Evolutionary conservation across 225 moss, liverwort and hornwort genomes (phyloP).

Genomic region (Asterella californica): DNA sequence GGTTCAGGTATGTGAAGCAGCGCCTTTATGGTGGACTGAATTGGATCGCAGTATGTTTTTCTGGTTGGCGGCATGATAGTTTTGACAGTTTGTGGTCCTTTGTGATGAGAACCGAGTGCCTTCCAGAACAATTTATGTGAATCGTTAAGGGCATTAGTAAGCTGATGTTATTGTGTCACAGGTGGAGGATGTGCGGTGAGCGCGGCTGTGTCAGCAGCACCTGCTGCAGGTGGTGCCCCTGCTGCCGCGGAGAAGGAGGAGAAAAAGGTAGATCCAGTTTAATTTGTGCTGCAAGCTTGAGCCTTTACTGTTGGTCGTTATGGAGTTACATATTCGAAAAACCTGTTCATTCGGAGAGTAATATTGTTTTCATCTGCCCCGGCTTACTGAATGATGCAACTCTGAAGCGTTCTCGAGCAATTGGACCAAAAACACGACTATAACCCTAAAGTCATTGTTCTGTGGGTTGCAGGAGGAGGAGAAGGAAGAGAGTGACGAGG

Average conservation of each 20-base stretch:
- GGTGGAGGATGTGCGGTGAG: conserved; percentile 61
- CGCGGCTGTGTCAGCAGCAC: conserved; percentile 49
- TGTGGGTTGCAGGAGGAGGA: conserved; percentile 48
- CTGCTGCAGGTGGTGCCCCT: conserved; percentile 39
- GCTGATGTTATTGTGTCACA: not conserved
- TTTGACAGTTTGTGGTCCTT: not conserved
- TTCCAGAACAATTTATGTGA: not conserved
- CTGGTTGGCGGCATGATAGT: no score
- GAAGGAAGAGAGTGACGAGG: conserved; percentile 67
- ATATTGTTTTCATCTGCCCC: no score
- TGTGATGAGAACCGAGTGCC: no score
- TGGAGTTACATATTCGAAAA: no score
- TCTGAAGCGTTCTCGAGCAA: not conserved
- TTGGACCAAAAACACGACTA: no score
- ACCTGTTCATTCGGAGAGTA: no score
- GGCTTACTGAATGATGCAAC: not conserved
- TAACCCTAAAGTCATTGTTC: not conserved
- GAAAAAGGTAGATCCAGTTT: conserved; percentile 6
- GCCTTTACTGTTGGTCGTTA: not conserved
- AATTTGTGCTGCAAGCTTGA: not conserved
- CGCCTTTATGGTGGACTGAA: not conserved
- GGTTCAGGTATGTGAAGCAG: conserved; percentile 45
- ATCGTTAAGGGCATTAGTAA: not conserved
- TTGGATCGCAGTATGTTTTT: not conserved
- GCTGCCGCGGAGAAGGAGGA: conserved; percentile 44